Conservation (phyloP, 2,329 filamentous ascomycete species). For the Sclerotinia borealis region DNA sequence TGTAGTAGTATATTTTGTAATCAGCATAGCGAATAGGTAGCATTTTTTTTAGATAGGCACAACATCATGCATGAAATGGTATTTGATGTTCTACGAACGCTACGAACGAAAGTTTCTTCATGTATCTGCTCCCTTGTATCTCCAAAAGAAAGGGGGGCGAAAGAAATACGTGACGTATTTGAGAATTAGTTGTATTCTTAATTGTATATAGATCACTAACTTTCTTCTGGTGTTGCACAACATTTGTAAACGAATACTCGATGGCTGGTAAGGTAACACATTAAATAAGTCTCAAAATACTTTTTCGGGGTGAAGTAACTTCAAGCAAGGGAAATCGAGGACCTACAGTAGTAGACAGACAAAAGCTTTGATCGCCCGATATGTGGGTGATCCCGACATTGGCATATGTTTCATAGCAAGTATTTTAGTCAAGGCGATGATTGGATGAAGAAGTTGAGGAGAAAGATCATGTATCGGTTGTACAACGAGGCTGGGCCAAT, state of each 20-base stretch:
- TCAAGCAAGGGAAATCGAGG: slow-evolving; percentile 2
- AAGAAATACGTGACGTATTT: background rate
- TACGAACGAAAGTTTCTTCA: background rate
- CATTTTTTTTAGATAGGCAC: slow-evolving; percentile 5
- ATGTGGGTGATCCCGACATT: background rate
- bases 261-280: background rate
- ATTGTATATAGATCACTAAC: too few relatives aligned
- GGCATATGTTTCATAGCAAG: background rate
- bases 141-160: background rate
- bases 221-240: background rate
- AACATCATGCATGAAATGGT: slow-evolving; percentile 13
- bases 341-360: background rate
- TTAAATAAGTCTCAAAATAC: background rate
- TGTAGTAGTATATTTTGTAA: slow-evolving; percentile 19
- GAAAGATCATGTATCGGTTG: background rate
- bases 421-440: background rate
- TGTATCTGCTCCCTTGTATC: background rate
- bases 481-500: background rate
- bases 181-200: background rate
- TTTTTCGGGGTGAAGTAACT: background rate
- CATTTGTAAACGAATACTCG: background rate
- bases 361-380: slow-evolving; percentile 4
- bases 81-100: slow-evolving; percentile 10
- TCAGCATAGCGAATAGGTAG: slow-evolving; percentile 21
- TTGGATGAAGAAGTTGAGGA: background rate